phyloP scores from a whole-genome alignment of 179 eudicot genomes.

The Gypsophila paniculata region DNA sequence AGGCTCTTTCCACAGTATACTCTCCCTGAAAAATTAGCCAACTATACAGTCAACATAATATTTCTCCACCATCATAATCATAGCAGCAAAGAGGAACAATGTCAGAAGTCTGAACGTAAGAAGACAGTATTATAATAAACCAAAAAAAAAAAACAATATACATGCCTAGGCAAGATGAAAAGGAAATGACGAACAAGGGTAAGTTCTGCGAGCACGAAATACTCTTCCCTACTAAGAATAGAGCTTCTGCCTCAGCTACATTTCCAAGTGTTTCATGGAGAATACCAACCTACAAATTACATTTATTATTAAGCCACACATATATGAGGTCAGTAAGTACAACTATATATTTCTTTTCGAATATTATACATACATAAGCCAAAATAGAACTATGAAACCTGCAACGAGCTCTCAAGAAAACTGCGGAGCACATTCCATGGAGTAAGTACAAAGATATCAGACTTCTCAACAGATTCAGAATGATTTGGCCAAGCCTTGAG shows the following conservation, averaged over 20 bases:
- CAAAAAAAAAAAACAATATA: conserved; percentile 6
- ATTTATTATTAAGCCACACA: conserved; percentile 13
- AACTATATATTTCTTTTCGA: not conserved
- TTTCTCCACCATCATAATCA: not conserved
- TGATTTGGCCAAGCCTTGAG: conserved; percentile 42
- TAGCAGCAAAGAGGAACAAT: not conserved
- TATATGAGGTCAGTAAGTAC: conserved; percentile 8
- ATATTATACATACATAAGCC: conserved; percentile 13
- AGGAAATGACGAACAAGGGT: conserved; percentile 54
- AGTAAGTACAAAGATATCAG: conserved; percentile 55
- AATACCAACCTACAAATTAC: conserved; percentile 54
- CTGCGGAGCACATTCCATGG: conserved; percentile 90
- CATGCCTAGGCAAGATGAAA: conserved; percentile 71
- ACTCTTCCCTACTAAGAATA: conserved; percentile 61
- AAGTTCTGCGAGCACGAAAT: conserved; percentile 57
- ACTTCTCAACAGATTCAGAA: conserved; percentile 25
- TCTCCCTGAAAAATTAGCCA: conserved; percentile 47
- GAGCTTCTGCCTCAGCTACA: conserved; percentile 78
- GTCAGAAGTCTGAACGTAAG: not conserved
- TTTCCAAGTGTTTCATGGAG: conserved; percentile 78
- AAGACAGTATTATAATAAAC: not conserved
- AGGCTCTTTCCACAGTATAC: conserved; percentile 52
- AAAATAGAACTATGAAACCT: conserved; percentile 47
- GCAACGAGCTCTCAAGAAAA: conserved; percentile 90
- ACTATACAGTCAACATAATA: conserved; percentile 11